Evolutionary conservation across 1,284 basidiomycete genomes (phyloP).

Genomic region (Ceratobasidium sp.): DNA sequence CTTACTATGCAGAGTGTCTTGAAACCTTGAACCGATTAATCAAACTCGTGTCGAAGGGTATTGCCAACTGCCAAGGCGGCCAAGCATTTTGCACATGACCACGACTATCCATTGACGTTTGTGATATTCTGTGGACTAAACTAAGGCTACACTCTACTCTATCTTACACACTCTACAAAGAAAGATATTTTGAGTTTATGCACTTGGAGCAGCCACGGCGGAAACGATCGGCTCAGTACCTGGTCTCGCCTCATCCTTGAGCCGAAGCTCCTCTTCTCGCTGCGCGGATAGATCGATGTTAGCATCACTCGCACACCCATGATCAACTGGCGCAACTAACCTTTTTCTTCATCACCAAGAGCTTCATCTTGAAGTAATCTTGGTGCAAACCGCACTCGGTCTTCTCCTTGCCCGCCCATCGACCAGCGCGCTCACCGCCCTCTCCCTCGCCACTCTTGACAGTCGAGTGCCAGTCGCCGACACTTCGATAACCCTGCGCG

Average conservation of each 20-base stretch:
- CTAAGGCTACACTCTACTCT: not conserved
- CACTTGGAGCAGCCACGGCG: not conserved
- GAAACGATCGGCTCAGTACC: conserved; percentile 19
- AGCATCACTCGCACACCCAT: not conserved
- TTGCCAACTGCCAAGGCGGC: not conserved
- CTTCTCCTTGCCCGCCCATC: conserved; percentile 93
- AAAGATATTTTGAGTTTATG: not conserved
- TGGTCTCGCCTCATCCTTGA: conserved; percentile 49
- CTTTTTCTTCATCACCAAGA: conserved; percentile 51
- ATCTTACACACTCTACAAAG: conserved; percentile 6
- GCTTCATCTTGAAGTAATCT: conserved; percentile 81
- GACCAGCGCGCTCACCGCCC: conserved; percentile 83
- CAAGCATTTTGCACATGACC: not conserved
- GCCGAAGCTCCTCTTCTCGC: conserved; percentile 52
- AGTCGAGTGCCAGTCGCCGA: conserved; percentile 98
- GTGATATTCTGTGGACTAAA: not conserved
- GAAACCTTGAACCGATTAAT: not conserved
- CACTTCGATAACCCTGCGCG: conserved; percentile 90
- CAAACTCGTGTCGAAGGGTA: not conserved
- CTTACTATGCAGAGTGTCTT: not conserved
- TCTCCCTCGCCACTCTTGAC: conserved; percentile 75
- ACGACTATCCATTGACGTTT: not conserved
- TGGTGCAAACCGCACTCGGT: conserved; percentile 96
- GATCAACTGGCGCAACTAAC: conserved; percentile 34
- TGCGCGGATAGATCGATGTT: conserved; percentile 34